Percentiles rank a stretch among this genome's conserved stretches.
Evolutionary conservation across 1,284 basidiomycete species (phyloP).

Genomic region (Kalmanozyma brasiliensis): DNA sequence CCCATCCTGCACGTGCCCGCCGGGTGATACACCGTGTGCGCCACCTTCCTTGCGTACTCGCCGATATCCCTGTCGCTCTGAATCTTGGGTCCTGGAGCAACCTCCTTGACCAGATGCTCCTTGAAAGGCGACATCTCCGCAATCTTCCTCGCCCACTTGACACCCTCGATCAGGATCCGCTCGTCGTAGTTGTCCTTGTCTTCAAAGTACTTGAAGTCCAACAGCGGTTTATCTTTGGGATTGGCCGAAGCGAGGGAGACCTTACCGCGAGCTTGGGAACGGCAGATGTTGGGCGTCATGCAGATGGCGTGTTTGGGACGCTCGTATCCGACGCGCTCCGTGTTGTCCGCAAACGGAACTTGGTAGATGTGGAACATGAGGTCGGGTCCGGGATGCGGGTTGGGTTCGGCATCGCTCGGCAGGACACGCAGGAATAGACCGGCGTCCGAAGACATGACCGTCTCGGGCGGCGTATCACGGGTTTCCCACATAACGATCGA

Average conservation of each 20-base stretch:
- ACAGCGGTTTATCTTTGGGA: slow-evolving; percentile 69
- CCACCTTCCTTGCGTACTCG: slow-evolving; percentile 64
- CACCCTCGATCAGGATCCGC: slow-evolving; percentile 71
- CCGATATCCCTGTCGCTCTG: slow-evolving; percentile 64
- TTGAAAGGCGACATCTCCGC: slow-evolving; percentile 70
- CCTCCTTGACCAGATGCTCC: slow-evolving; percentile 69
- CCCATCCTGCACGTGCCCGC: slow-evolving; percentile 68
- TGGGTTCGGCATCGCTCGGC: slow-evolving; percentile 52
- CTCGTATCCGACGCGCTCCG: slow-evolving; percentile 65
- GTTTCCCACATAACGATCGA: slow-evolving; percentile 67
- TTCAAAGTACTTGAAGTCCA: slow-evolving; percentile 72
- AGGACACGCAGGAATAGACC: slow-evolving; percentile 66
- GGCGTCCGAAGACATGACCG: slow-evolving; percentile 68
- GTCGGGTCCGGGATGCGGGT: slow-evolving; percentile 63
- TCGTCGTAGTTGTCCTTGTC: slow-evolving; percentile 71
- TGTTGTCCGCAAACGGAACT: slow-evolving; percentile 66
- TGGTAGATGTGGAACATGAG: slow-evolving; percentile 69
- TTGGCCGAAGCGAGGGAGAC: slow-evolving; percentile 69
- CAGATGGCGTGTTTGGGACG: slow-evolving; percentile 68
- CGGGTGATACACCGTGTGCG: slow-evolving; percentile 69
- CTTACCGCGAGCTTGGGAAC: slow-evolving; percentile 69
- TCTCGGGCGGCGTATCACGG: slow-evolving; percentile 64
- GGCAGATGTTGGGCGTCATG: slow-evolving; percentile 69
- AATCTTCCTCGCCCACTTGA: slow-evolving; percentile 72
- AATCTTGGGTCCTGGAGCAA: slow-evolving; percentile 67